Percentiles rank a stretch among this genome's conserved stretches.
Conservation (phyloP, 1,139 yeast species). For the Yamadazyma spencermartinsiae region DNA sequence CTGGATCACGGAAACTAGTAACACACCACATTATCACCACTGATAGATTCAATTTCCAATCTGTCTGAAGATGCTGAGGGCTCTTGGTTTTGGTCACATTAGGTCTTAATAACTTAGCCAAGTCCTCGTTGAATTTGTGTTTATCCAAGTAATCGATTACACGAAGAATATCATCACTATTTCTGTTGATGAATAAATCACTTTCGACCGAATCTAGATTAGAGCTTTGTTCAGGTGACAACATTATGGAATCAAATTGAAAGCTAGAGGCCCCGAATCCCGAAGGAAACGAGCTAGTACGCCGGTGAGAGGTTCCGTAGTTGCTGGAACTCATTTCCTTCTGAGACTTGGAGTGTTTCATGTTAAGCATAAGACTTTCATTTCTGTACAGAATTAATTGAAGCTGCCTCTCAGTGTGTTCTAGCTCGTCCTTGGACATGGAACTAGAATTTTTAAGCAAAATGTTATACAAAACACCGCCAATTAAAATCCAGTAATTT, state of each 20-base stretch:
- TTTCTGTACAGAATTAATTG: constrained; percentile 66
- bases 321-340: constrained; percentile 52
- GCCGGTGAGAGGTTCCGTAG: constrained; percentile 8
- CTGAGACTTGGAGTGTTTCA: constrained; percentile 18
- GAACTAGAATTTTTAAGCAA: constrained; percentile 33
- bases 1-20: constrained; percentile 36
- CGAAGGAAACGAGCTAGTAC: constrained; percentile 15
- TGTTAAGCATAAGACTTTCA: constrained; percentile 65
- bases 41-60: constrained; percentile 45
- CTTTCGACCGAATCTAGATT: constrained; percentile 16
- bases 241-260: constrained; percentile 9
- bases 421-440: constrained; percentile 23
- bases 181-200: constrained; percentile 26
- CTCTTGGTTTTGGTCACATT: constrained; percentile 11
- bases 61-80: constrained; percentile 8
- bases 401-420: constrained; percentile 49
- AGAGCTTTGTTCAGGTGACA: constrained; percentile 9
- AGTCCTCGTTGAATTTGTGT: constrained; percentile 29
- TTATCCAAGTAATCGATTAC: constrained; percentile 37
- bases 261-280: constrained; percentile 9
- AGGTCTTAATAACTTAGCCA: constrained; percentile 34
- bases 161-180: constrained; percentile 32
- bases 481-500: constrained; percentile 64
- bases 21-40: constrained; percentile 51
- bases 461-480: constrained; percentile 41